Evolutionary conservation across 2,329 filamentous ascomycete genomes (phyloP).

Genomic region (Monilinia laxa): DNA sequence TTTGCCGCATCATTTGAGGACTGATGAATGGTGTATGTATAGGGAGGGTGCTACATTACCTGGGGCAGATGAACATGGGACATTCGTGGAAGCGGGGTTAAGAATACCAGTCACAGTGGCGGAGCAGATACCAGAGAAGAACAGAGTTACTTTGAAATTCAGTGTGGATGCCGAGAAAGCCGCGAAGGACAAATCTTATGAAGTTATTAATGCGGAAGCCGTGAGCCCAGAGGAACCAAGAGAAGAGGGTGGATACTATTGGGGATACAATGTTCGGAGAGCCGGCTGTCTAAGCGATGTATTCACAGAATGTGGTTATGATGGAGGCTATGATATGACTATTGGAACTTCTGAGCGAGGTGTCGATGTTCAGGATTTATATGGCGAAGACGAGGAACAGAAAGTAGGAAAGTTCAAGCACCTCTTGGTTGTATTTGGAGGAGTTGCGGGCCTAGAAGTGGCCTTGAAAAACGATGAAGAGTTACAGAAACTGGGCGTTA

Average conservation of each 20-base stretch:
- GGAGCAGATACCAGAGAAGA: constrained; percentile 61
- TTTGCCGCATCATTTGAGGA: constrained; percentile 79
- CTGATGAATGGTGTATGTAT: constrained; percentile 75
- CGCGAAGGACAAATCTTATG: constrained; percentile 28
- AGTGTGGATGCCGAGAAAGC: constrained; percentile 47
- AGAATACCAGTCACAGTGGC: constrained; percentile 50
- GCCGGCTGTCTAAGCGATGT: constrained; percentile 66
- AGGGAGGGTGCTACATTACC: constrained; percentile 71
- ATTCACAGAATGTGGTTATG: constrained; percentile 73
- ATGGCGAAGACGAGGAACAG: constrained; percentile 34
- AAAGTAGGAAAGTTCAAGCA: constrained; percentile 58
- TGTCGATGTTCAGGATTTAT: constrained; percentile 44
- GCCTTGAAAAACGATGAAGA: constrained; percentile 64
- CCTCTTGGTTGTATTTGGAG: constrained; percentile 76
- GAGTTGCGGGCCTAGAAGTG: constrained; percentile 75
- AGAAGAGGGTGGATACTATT: constrained; percentile 78
- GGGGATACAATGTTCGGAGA: constrained; percentile 74
- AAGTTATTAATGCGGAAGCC: constrained; percentile 50
- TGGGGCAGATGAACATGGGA: constrained; percentile 46
- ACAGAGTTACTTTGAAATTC: constrained; percentile 72
- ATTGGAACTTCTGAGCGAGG: constrained; percentile 81
- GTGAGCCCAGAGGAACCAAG: constrained; percentile 69
- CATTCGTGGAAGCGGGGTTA: constrained; percentile 58
- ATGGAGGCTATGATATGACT: constrained; percentile 77
- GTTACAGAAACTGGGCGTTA: constrained; percentile 56